Conservation (phyloP, 2,329 filamentous ascomycete genomes). For the Pseudonectria foliicola region DNA sequence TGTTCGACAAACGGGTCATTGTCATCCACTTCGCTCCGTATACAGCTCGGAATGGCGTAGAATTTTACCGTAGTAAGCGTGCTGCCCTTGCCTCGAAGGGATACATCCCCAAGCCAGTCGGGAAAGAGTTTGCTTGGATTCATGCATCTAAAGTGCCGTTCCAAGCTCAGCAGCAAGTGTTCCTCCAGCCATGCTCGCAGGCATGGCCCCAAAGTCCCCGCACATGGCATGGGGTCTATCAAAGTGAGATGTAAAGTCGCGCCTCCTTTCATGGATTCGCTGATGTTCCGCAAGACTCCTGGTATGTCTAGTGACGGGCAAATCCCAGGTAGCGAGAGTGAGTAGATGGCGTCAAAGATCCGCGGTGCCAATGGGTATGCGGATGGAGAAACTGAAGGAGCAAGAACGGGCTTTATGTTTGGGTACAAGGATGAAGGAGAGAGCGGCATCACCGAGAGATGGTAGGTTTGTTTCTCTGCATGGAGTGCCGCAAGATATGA, state of each 20-base stretch:
- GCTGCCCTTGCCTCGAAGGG: conserved; percentile 41
- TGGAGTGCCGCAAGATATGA: conserved; percentile 43
- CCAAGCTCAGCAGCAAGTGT: conserved; percentile 52
- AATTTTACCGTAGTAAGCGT: conserved; percentile 42
- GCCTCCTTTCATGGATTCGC: conserved; percentile 46
- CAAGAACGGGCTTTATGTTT: conserved; percentile 33
- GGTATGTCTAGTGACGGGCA: conserved; percentile 52
- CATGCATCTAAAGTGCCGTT: conserved; percentile 50
- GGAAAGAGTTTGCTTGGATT: conserved; percentile 53
- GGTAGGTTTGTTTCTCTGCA: conserved; percentile 33
- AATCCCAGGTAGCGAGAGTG: conserved; percentile 48
- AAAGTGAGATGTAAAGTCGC: conserved; percentile 53
- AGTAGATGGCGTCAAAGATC: conserved; percentile 43
- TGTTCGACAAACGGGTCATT: conserved; percentile 18
- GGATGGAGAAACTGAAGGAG: conserved; percentile 30
- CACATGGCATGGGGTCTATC: conserved; percentile 54
- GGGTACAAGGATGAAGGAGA: conserved; percentile 28
- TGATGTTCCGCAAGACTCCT: conserved; percentile 47
- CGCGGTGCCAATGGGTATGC: conserved; percentile 32
- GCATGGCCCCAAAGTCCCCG: conserved; percentile 47
- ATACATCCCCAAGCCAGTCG: conserved; percentile 49
- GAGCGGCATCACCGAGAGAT: conserved; percentile 38
- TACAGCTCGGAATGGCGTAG: conserved; percentile 34
- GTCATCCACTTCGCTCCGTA: conserved; percentile 13
- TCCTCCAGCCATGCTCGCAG: conserved; percentile 56